Evolutionary conservation across 352 stramenopile genomes (phyloP), one percentile per base, ranked within the genome.

Genomic region (Phytophthora aleatoria): DNA sequence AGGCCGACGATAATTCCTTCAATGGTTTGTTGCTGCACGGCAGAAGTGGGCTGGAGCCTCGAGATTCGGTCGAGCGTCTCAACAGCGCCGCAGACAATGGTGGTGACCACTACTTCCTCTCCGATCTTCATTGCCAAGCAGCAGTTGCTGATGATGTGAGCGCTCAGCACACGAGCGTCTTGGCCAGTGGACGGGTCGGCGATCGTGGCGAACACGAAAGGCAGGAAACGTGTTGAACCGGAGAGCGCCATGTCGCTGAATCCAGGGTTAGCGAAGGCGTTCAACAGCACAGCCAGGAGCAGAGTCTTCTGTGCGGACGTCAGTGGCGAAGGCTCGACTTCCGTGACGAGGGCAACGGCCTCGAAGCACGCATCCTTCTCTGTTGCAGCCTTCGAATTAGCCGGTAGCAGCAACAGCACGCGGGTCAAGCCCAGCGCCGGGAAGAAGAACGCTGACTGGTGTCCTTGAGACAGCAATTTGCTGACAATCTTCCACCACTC

Each of bases 21-120:
- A 30, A 92, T 71, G 11, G 70, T 81, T 33, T 82, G 67, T 8
- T 85, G 71, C 41, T 83, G 79, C 0, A 66, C 39, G 0, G 48
- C 43, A 15, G 69, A 62, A 1, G 67, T 53, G 10, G 77, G 56
- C 12, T 71, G 54, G 9, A 87, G 68, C 13, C 72, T 69, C 6
- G 73, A 77, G n/a, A 91, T 66, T n/a, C 66, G 61, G 28, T 92
- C 83, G 20, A 94, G 72, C 3, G 80, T 85, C 57, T 94, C 85
- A 8, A 86, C 71, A 5, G 74, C 82, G 7, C 85, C 85, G 28
- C 81, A 90, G 24, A 94, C 70, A 20, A 94, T 71, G 13, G 78
- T 88, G 27, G 81, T 91, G 55, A 92, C 74, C 33, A 91, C 70
- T 12, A 88, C 65, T 31, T 92, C 82, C 45, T 94, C 82, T 33